Conservation (phyloP, 192 early-diverging fungal species). For the Umbelopsis sp. region DNA sequence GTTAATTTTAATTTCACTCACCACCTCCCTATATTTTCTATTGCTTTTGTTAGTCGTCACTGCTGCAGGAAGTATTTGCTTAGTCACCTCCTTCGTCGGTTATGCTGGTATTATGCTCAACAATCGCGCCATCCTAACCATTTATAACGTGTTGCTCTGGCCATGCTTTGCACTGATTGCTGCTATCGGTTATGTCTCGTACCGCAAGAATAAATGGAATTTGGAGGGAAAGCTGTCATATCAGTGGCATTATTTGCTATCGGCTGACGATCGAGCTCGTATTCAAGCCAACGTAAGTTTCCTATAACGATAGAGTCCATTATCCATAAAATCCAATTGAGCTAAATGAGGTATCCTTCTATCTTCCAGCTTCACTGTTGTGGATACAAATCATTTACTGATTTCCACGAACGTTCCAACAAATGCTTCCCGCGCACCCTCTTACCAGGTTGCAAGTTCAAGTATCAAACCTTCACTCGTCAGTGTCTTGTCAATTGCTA, state of each 20-base stretch:
- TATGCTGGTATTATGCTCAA: slow-evolving; percentile 52
- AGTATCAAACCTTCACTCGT: slow-evolving; percentile 40
- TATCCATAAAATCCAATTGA: no score
- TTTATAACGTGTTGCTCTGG: slow-evolving; percentile 51
- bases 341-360: neutral
- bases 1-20: slow-evolving; percentile 3
- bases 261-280: slow-evolving; percentile 23
- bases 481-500: slow-evolving; percentile 39
- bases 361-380: slow-evolving; percentile 45
- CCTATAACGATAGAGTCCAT: no score
- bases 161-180: slow-evolving; percentile 48
- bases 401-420: slow-evolving; percentile 49
- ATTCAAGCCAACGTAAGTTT: slow-evolving; percentile 36
- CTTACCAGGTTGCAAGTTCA: slow-evolving; percentile 41
- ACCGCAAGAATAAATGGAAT: slow-evolving; percentile 38
- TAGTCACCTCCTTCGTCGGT: slow-evolving; percentile 41
- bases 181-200: slow-evolving; percentile 48
- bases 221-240: slow-evolving; percentile 35
- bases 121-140: slow-evolving; percentile 41
- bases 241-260: slow-evolving; percentile 39
- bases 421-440: slow-evolving; percentile 54
- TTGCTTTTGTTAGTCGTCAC: slow-evolving; percentile 31
- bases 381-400: slow-evolving; percentile 45
- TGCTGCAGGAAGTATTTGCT: slow-evolving; percentile 37
- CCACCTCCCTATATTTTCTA: slow-evolving; percentile 23